These are phyloP conservation scores for Metschnikowia orientalis DNA, from an alignment of 805 yeast genomes.

Conservation along the genomic window DNA sequence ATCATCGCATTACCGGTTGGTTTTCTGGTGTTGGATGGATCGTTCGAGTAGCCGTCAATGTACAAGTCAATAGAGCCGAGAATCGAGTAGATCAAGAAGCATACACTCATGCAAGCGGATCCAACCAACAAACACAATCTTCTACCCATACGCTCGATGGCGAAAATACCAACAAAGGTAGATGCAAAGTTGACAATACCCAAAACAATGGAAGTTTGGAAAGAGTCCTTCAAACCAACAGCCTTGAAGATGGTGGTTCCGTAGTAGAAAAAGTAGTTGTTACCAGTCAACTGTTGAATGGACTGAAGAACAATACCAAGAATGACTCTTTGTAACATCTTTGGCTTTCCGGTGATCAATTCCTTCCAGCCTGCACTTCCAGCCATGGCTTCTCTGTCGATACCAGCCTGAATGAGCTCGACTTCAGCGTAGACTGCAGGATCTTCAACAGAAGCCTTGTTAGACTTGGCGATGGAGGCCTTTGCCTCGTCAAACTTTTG, in stretches of 20 bases:
- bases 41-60: constrained; percentile 29
- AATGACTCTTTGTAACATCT: constrained; percentile 49
- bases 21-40: constrained; percentile 27
- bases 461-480: constrained; percentile 51
- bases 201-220: constrained; percentile 50
- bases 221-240: constrained; percentile 50
- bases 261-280: constrained; percentile 61
- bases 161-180: constrained; percentile 48
- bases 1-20: constrained; percentile 63
- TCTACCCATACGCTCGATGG: constrained; percentile 53
- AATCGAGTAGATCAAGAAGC: constrained; percentile 57
- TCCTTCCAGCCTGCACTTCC: constrained; percentile 66
- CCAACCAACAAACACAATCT: constrained; percentile 48
- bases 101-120: constrained; percentile 48
- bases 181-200: constrained; percentile 54
- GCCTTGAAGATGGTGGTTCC: constrained; percentile 53
- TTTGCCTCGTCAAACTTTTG: constrained; percentile 51
- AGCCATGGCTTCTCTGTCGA: constrained; percentile 56
- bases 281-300: constrained; percentile 58
- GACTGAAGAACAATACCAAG: constrained; percentile 59
- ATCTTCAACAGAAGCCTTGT: constrained; percentile 51
- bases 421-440: constrained; percentile 53
- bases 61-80: constrained; percentile 52
- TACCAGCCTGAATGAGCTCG: constrained; percentile 52
- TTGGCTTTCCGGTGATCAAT: constrained; percentile 60